These are phyloP conservation scores for Fusarium albosuccineum DNA, from an alignment of 2,329 filamentous ascomycete species.

Conservation along the genomic window DNA sequence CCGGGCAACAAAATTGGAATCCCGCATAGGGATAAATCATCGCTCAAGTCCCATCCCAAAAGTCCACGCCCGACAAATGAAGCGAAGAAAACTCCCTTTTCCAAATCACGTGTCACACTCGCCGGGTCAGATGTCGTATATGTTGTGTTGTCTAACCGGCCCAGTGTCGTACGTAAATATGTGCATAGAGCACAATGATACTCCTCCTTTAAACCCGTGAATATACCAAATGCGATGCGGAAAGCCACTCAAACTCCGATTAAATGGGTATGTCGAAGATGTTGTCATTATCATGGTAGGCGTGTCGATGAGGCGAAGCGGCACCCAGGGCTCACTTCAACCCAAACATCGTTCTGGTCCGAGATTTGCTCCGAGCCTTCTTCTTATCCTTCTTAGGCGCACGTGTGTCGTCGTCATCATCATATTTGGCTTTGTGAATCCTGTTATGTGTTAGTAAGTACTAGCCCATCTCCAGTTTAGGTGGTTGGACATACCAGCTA, in stretches of 20 bases:
- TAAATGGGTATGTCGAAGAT: slow-evolving; percentile 49
- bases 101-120: slow-evolving; percentile 12
- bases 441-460: slow-evolving; percentile 58
- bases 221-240: slow-evolving; percentile 38
- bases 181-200: slow-evolving; percentile 30
- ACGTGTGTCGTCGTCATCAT: slow-evolving; percentile 72
- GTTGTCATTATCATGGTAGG: slow-evolving; percentile 49
- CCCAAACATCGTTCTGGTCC: slow-evolving; percentile 80
- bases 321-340: slow-evolving; percentile 47
- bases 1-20: slow-evolving; percentile 20
- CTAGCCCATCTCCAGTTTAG: neutral
- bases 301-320: slow-evolving; percentile 31
- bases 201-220: slow-evolving; percentile 32
- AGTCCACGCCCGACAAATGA: slow-evolving; percentile 19
- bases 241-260: slow-evolving; percentile 50
- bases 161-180: slow-evolving; percentile 17
- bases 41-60: slow-evolving; percentile 36
- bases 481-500: slow-evolving; percentile 80
- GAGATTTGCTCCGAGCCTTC: slow-evolving; percentile 81
- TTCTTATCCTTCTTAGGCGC: slow-evolving; percentile 66
- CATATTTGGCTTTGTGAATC: slow-evolving; percentile 98
- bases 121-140: slow-evolving; percentile 9
- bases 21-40: slow-evolving; percentile 25
- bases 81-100: slow-evolving; percentile 18
- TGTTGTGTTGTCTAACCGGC: slow-evolving; percentile 1